Evolutionary conservation across 1,139 yeast genomes (phyloP), one percentile per base, ranked within the genome.

Genomic region (Diutina scorzettiae): DNA sequence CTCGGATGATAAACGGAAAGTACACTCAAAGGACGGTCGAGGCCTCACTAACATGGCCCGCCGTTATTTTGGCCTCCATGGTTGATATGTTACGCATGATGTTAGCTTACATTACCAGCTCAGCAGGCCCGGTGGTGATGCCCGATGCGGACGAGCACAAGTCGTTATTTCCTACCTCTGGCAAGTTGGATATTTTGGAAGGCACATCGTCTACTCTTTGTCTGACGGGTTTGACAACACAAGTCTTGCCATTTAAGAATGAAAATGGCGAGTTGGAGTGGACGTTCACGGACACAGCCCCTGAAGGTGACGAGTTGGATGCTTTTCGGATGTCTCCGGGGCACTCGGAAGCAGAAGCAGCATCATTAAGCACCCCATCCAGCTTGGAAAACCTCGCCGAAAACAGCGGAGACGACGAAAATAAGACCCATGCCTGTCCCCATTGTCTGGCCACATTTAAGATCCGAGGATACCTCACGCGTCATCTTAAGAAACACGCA

Each of bases 221-320:
- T 51, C 70, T 81, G 20, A 73, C 79, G 7, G 66, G 68, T 5
- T 50, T 62, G 29, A 63, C 73, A 33, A 63, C 78, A 2, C 61
- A 71, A 43, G 60, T 73, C 31, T 58, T 73, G 19, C 77, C 80
- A 5, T 63, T 68, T 48, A 74, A 71, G 43, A 74, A 73, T 50
- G 59, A 58, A 11, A 62, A 66, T 32, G 83, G 83, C 3, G 77
- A 74, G 49, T 64, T 76, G 16, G 78, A 73, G 46, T 77, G 81
- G 77, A 68, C 69, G 8, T 64, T 76, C 45, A 63, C 75, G 14
- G 76, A 72, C 28, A 71, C 65, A 41, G 45, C 47, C 20, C 44
- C 48, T 8, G 50, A 55, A 2, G 60, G 57, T 9, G 45, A 50
- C 37, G 63, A 56, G 45, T 51, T 59, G 41, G 65, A 62, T 40